Base-by-base conservation (phyloP, 2,329 filamentous ascomycete species). In the Aspergillus udagawae region DNA sequence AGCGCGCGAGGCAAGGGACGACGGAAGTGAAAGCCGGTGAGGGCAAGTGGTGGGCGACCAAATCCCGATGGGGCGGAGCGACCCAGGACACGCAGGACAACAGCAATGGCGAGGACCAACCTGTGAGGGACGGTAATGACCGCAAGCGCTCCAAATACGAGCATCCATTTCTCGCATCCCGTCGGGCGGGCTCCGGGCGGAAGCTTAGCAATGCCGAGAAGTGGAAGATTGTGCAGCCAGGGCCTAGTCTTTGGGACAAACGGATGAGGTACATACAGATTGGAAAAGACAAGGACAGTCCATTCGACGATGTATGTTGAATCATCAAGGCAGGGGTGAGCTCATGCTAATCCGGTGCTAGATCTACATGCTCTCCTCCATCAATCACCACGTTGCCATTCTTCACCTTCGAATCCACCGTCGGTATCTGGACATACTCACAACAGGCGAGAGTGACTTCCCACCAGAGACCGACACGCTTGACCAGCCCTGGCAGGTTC, bases 331-430 rank as follows among this genome's bases (percentile, higher is more conserved):
- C 10, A 23, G 21, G 14, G 51, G 10, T 21, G 35, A 20, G 23
- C 14, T 12, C 32, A 25, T 38, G 35, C 14, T 27, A 21, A 56
- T 54, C 23, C 42, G 49, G 29, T 17, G 10, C 47, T 64, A 86
- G 82, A 78, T 86, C 52, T 86, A 83, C 70, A 80, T 86, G 77
- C 65, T 86, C 50, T 86, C 84, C 12, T 82, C 82, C 25, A 74
- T 86, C 60, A 86, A 86, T 67, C 84, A 86, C 70, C 85, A 87
- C 63, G 76, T 86, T 59, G 79, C 81, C 55, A 79, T 87, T 50
- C 67, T 87, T 53, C 83, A 82, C 62, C 74, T 87, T 50, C 81
- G 79, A 32, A 77, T 87, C 48, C 83, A 86, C 67, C 72, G 73
- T 25, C 73, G 77, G 21, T 87, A 87, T 66, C 67, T 85, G 35